Evolutionary conservation across 2,329 filamentous ascomycete species (phyloP).

Genomic region (Penicillium paneum): DNA sequence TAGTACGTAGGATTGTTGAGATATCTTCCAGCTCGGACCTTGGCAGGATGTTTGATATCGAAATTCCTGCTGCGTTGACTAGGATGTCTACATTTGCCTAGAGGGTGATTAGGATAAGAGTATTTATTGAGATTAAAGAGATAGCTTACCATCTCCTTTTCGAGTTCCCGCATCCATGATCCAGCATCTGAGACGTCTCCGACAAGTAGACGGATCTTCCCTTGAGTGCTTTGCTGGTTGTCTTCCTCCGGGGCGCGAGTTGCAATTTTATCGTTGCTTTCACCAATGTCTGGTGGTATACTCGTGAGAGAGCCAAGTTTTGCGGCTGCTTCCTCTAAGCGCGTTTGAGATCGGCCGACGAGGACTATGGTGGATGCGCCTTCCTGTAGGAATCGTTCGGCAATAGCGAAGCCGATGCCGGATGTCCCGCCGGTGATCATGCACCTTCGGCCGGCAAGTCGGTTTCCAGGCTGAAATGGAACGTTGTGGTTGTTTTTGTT

Average conservation of each 20-base stretch:
- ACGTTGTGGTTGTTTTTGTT: neutral
- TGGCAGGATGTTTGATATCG: conserved; percentile 63
- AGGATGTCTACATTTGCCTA: conserved; percentile 55
- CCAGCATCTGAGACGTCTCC: conserved; percentile 39
- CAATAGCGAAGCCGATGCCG: conserved; percentile 67
- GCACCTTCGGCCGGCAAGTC: conserved; percentile 38
- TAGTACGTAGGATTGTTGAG: conserved; percentile 62
- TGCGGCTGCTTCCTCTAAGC: conserved; percentile 43
- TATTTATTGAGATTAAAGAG: neutral
- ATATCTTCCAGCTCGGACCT: conserved; percentile 52
- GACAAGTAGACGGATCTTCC: conserved; percentile 30
- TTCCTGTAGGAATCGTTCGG: conserved; percentile 60
- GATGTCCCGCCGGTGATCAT: conserved; percentile 69
- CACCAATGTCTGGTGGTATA: neutral
- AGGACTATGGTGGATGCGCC: conserved; percentile 59
- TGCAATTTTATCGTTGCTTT: conserved; percentile 13
- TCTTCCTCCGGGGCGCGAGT: conserved; percentile 21
- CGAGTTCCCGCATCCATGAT: conserved; percentile 36
- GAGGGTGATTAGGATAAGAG: neutral
- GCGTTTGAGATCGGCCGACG: conserved; percentile 55
- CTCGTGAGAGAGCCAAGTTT: conserved; percentile 15
- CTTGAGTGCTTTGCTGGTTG: conserved; percentile 11
- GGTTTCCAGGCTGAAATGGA: conserved; percentile 16
- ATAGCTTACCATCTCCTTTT: conserved; percentile 37
- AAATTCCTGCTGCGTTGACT: conserved; percentile 75